Evolutionary conservation across 345 rosid genomes (phyloP), one percentile per base, ranked within the genome.

Genomic region (Gossypium longicalyx): DNA sequence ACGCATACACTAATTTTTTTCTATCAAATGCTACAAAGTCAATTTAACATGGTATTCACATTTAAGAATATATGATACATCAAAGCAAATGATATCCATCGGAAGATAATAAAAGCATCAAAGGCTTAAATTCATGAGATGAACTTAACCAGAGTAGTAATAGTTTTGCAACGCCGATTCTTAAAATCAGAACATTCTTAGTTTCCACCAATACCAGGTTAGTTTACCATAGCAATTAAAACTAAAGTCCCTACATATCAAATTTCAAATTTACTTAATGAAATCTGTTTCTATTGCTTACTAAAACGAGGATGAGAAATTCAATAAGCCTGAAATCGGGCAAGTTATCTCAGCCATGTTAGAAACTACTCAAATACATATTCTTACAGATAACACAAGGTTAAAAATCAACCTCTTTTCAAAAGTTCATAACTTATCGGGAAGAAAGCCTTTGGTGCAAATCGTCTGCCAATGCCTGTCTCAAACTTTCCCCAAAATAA

Each of bases 391-490:
- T 43, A 61, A 62, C 7, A 27, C 41, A 71, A 72, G 48, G 75
- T 62, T 67, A 10, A 59, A 69, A 60, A 58, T 67, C 58, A n/a
- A 52, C 19, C 69, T 29, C 12, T 45, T 63, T 48, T 52, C 20
- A 57, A 48, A 51, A 59, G 38, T 38, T 53, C 52, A 56, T 16
- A 61, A 74, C 41, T 83, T 84, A 91, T 80, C 98, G 86, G 1
- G 94, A 78, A 0, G 99, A 90, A 76, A 91, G 98, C 83, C 91
- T 91, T 78, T 91, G 94, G 72, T 93, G 99, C 88, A 95, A 80
- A 82, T 95, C 98, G 63, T 95, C 97, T 1, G 97, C 92, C 86
- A 95, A 83, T 29, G 94, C 98, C 82, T 95, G 97, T 85, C 99
- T 90, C 88, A 95, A 76, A 79, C 89, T 86, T 79, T 88, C 89